Base-by-base conservation (phyloP, 2,329 filamentous ascomycete genomes). In the Penicillium sclerotigenum region DNA sequence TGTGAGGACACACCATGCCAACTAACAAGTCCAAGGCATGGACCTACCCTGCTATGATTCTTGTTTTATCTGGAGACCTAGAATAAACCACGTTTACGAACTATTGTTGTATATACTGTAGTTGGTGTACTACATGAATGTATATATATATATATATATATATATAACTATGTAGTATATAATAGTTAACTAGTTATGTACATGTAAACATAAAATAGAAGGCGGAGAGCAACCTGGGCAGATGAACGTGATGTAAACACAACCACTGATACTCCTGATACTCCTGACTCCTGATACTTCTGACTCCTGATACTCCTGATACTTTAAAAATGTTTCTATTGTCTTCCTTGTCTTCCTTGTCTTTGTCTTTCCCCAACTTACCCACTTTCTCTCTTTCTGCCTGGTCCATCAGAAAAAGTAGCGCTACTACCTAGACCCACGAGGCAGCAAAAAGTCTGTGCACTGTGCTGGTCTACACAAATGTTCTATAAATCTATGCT, bases 391-490 rank as follows among this genome's bases (percentile, higher is more conserved):
- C 16, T 26, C 10, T 40, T 37, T 40, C 33, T 52, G 40, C 49
- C 49, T 52, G 11, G n/a, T 16, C 31, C 41, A 8, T 16, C 18
- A 31, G 11, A 28, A 20, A 16, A 16, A 26, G 11, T 14, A n/a
- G 34, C 28, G 36, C 14, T 26, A 41, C 18, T 47, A 38, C 41
- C 40, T 40, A 40, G 13, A 36, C 18, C 33, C 47, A 20, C 24
- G 24, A 53, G 36, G 42, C 42, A 53, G 33, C 50, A 38, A 54
- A 29, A 28, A 37, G 52, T 54, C 52, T 28, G 52, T 54, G 52
- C 52, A 37, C 20, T 1, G 24, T 16, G 31, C 33, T 36, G n/a
- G 34, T 16, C 28, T 20, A 14, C 14, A 20, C 22, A n/a, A 20
- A 36, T n/a, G 28, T 22, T 20, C 29, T 42, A 49, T 48, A 54